Evolutionary conservation across 106 monocot species (phyloP), one percentile per base, ranked within the genome.

Genomic region (Allium sativum): DNA sequence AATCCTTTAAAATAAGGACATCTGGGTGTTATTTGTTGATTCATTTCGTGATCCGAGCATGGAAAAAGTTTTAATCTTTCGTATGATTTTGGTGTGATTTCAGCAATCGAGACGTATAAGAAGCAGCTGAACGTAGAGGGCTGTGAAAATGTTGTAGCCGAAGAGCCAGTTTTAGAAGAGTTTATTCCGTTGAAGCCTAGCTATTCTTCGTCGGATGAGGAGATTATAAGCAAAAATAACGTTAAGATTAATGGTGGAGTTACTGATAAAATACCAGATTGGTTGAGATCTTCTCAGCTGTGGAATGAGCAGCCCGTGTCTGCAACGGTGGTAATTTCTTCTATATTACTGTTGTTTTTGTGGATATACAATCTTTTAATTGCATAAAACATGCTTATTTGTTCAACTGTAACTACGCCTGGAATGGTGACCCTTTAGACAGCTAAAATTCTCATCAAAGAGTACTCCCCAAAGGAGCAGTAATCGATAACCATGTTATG

Each of bases 261-360:
- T 55, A 41, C 63, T 48, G 55, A 68, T n/a, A 80, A 80, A 56
- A 31, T 31, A 31, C 67, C 71, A 12, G 71, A 80, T 58, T 80
- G 79, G 79, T 66, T 80, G 14, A 58, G 51, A 68, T 74, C 79
- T 3, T 70, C 64, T 10, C 70, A 80, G 61, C 62, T 80, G 1
- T 80, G 79, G 74, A 71, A 21, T 9, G 62, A 59, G 3, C 48
- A 45, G 16, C 10, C 63, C 6, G n/a, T 8, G 4, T 10, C 47
- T 0, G 22, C 7, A 64, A 55, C 13, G 64, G 71, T 72, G 56
- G 64, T 11, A 50, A 12, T 50, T 50, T 50, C 31, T 31, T 31
- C 31, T 31, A 31, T 31, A 3, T 2, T 31, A 31, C 31, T 31
- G 31, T 31, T 31, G 5, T 31, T 31, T 31, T 31, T 31, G 31